These are phyloP conservation scores for Penicillium sp. DNA, from an alignment of 2,329 filamentous ascomycete genomes.

Conservation along the genomic window DNA sequence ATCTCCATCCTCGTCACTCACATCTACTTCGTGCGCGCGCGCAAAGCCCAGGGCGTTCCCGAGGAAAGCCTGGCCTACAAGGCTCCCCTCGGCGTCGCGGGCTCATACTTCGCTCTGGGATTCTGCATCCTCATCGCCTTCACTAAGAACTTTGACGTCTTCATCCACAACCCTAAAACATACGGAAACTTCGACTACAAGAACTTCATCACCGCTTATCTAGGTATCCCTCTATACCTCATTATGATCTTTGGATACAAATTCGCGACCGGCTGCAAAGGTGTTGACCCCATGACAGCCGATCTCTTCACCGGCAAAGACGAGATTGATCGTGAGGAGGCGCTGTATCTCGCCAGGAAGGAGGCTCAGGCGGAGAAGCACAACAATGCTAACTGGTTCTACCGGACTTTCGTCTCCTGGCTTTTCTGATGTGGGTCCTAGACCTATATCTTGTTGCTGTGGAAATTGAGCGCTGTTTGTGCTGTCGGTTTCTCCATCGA, in stretches of 20 bases:
- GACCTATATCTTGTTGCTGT: neutral
- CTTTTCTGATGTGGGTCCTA: slow-evolving; percentile 47
- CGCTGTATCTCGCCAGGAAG: slow-evolving; percentile 61
- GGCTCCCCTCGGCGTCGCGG: slow-evolving; percentile 68
- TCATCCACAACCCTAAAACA: slow-evolving; percentile 48
- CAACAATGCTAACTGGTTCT: slow-evolving; percentile 51
- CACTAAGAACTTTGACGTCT: slow-evolving; percentile 79
- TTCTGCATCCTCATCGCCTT: slow-evolving; percentile 72
- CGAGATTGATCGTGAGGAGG: slow-evolving; percentile 69
- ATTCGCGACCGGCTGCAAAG: slow-evolving; percentile 52
- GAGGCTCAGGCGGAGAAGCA: slow-evolving; percentile 42
- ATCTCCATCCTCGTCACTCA: slow-evolving; percentile 67
- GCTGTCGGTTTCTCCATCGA: neutral
- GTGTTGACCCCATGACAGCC: slow-evolving; percentile 56
- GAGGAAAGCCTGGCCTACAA: slow-evolving; percentile 59
- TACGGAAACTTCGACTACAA: slow-evolving; percentile 66
- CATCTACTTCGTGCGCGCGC: slow-evolving; percentile 63
- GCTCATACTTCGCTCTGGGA: slow-evolving; percentile 64
- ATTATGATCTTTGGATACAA: slow-evolving; percentile 68
- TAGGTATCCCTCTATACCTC: slow-evolving; percentile 73
- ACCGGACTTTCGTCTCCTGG: slow-evolving; percentile 59
- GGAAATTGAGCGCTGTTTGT: neutral
- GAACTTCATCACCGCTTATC: slow-evolving; percentile 73
- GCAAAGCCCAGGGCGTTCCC: slow-evolving; percentile 58
- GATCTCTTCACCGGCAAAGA: slow-evolving; percentile 74